Evolutionary conservation across 768 basidiomycete species (phyloP).

Genomic region (Suillus hirtellus): DNA sequence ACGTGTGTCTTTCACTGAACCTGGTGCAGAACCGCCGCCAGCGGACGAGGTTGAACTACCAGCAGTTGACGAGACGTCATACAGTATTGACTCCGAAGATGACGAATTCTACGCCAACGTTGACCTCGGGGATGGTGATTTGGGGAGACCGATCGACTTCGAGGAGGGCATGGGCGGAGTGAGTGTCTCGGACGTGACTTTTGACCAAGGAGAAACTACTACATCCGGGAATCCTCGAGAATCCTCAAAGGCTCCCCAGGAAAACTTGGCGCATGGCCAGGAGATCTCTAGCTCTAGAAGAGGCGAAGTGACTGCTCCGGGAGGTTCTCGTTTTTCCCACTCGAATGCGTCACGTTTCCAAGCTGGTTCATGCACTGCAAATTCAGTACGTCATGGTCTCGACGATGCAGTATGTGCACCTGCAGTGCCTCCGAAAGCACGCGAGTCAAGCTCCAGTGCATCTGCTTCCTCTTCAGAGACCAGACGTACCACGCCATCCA

Average conservation of each 20-base stretch:
- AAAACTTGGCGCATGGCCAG: not conserved
- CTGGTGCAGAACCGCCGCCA: not conserved
- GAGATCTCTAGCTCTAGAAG: not conserved
- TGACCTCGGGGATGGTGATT: conserved; percentile 49
- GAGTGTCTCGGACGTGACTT: conserved; percentile 13
- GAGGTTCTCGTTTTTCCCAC: not conserved
- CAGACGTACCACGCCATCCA: conserved; percentile 35
- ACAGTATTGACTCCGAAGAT: conserved; percentile 62
- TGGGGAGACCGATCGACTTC: conserved; percentile 39
- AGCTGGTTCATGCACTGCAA: not conserved
- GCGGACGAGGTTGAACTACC: conserved; percentile 11
- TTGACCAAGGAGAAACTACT: not conserved
- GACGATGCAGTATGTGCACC: not conserved
- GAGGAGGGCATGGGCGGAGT: conserved; percentile 35
- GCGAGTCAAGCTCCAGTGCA: not conserved
- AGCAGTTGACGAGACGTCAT: conserved; percentile 35
- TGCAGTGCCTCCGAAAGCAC: not conserved
- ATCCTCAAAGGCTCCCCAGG: not conserved
- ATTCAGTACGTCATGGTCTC: not conserved
- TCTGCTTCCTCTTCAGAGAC: conserved; percentile 14
- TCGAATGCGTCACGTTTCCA: not conserved
- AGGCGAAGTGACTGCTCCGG: not conserved
- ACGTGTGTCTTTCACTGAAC: conserved; percentile 15
- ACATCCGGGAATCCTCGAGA: not conserved
- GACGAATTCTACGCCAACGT: conserved; percentile 62